Evolutionary conservation across 2,329 filamentous ascomycete genomes (phyloP), one percentile per base, ranked within the genome.

Genomic region (Aspergillus awamori): DNA sequence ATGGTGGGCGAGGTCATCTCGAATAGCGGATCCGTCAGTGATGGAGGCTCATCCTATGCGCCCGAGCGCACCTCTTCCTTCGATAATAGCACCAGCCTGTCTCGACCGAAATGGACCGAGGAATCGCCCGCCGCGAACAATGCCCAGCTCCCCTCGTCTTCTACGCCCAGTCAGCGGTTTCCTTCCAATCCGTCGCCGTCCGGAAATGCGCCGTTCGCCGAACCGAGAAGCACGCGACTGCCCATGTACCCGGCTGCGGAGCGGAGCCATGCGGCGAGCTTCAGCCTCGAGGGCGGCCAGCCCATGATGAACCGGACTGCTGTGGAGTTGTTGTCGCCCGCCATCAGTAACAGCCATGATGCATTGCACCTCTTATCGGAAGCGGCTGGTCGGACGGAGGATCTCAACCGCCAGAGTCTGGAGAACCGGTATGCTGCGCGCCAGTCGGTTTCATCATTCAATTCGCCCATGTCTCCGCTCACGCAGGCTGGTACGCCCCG

Each of bases 301-400:
- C 81, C 86, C 70, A 81, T 84, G 67, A 84, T 83, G 77, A 86
- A 87, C 63, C 81, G 84, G 63, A 84, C 84, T n/a, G 82, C 84
- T 3, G 84, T 84, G 2, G 82, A 86, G 53, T 73, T 89, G 65
- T 81, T 88, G 67, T 83, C 82, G 41, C 80, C 82, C 58, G 90
- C 92, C 67, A 88, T 98, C 48, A 96, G 93, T 76, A 93, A 93
- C 38, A 93, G 92, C 3, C 93, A 97, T 72, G 94, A 98, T 80
- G 94, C 94, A 24, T 83, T 98, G 52, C 93, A 97, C 75, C 82
- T 97, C 60, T 84, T 98, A 15, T 96, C 96, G 72, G 93, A 96
- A 78, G 94, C 93, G 20, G 93, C 85, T 2, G 81, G 80, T 7
- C 75, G 80, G 57, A 84, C 80, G 17, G 81, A 80, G 61, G 80